Conservation (phyloP, 805 yeast species). For the Candida alai region DNA sequence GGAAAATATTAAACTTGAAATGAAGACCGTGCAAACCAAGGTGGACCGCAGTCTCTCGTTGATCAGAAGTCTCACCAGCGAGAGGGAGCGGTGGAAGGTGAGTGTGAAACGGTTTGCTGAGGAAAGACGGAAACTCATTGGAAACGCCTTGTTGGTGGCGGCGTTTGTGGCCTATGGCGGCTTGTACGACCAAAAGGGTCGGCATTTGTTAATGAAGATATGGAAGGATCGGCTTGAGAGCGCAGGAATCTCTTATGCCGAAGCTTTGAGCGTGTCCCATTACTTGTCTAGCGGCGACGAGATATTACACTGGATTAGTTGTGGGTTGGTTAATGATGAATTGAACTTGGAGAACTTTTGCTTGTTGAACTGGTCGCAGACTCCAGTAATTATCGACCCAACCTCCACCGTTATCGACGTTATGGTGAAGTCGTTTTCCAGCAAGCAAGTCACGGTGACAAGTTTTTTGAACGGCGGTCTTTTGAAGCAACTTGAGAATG, state of each 20-base stretch:
- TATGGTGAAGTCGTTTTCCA: slow-evolving; percentile 25
- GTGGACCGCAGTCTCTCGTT: slow-evolving; percentile 60
- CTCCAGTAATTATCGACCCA: slow-evolving; percentile 75
- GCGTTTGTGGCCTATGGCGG: slow-evolving; percentile 64
- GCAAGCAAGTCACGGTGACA: slow-evolving; percentile 46
- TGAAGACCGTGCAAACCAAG: slow-evolving; percentile 55
- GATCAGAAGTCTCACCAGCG: slow-evolving; percentile 60
- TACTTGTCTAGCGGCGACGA: slow-evolving; percentile 40
- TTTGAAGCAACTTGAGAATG: slow-evolving; percentile 67
- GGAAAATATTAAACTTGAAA: slow-evolving; percentile 70
- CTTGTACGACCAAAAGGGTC: slow-evolving; percentile 43
- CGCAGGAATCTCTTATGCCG: slow-evolving; percentile 34
- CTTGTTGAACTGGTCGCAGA: slow-evolving; percentile 38
- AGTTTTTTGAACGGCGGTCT: slow-evolving; percentile 72
- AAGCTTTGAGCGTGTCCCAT: slow-evolving; percentile 27
- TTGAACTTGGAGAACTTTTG: slow-evolving; percentile 61
- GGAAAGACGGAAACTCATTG: slow-evolving; percentile 48
- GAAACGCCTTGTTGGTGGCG: slow-evolving; percentile 63
- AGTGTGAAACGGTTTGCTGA: slow-evolving; percentile 49
- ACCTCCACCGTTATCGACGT: slow-evolving; percentile 43
- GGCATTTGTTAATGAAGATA: slow-evolving; percentile 30
- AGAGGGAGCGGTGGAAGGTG: slow-evolving; percentile 70
- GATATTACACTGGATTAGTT: slow-evolving; percentile 46
- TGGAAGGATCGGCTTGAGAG: slow-evolving; percentile 36
- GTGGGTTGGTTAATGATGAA: slow-evolving; percentile 56